Conservation (phyloP, 2,329 filamentous ascomycete species). For the Elsinoe fawcettii region DNA sequence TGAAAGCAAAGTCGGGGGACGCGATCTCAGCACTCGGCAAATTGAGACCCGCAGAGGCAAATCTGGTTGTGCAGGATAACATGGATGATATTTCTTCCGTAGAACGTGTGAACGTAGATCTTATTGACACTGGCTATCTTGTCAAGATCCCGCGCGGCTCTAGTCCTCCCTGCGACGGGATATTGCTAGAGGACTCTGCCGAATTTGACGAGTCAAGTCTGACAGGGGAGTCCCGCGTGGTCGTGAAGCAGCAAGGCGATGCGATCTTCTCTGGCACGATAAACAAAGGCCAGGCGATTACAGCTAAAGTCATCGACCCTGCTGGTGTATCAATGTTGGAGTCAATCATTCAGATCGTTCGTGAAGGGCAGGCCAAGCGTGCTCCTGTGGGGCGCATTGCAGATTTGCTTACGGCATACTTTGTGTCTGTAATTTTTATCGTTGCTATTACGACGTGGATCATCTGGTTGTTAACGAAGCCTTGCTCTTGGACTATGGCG, state of each 20-base stretch:
- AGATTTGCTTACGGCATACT: conserved; percentile 65
- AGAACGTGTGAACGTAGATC: too few relatives aligned
- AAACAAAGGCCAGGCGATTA: conserved; percentile 59
- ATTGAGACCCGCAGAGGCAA: conserved; percentile 67
- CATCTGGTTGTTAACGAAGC: too few relatives aligned
- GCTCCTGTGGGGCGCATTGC: conserved; percentile 70
- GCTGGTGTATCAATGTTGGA: conserved; percentile 69
- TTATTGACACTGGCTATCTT: conserved; percentile 48
- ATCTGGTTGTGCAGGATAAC: conserved; percentile 50
- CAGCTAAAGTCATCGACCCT: conserved; percentile 55
- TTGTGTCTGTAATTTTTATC: conserved; percentile 64
- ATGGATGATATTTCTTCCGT: conserved; percentile 43
- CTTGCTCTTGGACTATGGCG: too few relatives aligned
- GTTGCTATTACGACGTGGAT: conserved; percentile 65
- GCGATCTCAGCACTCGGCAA: conserved; percentile 73
- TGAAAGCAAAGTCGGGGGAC: conserved; percentile 82
- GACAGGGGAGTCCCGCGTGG: conserved; percentile 66
- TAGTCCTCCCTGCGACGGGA: conserved; percentile 78
- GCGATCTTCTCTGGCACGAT: conserved; percentile 65
- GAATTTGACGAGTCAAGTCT: conserved; percentile 84
- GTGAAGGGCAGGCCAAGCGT: conserved; percentile 67
- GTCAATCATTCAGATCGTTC: conserved; percentile 67
- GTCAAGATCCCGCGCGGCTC: conserved; percentile 70
- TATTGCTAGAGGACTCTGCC: conserved; percentile 49
- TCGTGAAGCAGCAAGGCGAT: conserved; percentile 57